A percentile compares a stretch with the other conserved stretches of the same genome.
Conservation (phyloP, 2,329 filamentous ascomycete genomes). For the Trichoderma guizhouense region DNA sequence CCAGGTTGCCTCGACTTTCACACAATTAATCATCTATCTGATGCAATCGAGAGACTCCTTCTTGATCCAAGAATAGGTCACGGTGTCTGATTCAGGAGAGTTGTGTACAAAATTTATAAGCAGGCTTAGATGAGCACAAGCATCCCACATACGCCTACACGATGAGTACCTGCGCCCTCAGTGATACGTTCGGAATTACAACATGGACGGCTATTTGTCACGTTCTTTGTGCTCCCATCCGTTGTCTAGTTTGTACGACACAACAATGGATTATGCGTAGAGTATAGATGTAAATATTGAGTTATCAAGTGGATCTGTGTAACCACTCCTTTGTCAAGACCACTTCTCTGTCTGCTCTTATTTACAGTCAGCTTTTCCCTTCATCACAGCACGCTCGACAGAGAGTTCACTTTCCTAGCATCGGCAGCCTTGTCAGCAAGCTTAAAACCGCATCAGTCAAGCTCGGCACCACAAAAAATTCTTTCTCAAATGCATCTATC, state of each 20-base stretch:
- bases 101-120: not conserved
- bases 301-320: not conserved
- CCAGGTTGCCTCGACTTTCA: not conserved
- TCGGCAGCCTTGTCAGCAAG: not conserved
- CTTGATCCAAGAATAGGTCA: not conserved
- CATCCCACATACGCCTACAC: not conserved
- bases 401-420: not conserved
- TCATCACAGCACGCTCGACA: not conserved
- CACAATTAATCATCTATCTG: not conserved
- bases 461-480: not conserved
- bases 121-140: not conserved
- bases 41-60: not conserved
- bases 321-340: not conserved
- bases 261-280: accelerated
- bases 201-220: not conserved
- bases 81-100: not conserved
- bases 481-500: not conserved
- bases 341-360: not conserved
- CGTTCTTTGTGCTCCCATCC: not conserved
- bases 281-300: not conserved
- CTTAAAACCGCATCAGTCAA: not conserved
- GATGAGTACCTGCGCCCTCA: not conserved
- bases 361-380: not conserved
- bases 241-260: not conserved
- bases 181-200: not conserved